A percentile compares a stretch with the other conserved stretches of the same genome.
Conservation (phyloP, 1,284 basidiomycete species). For the Cerioporus squamosus region DNA sequence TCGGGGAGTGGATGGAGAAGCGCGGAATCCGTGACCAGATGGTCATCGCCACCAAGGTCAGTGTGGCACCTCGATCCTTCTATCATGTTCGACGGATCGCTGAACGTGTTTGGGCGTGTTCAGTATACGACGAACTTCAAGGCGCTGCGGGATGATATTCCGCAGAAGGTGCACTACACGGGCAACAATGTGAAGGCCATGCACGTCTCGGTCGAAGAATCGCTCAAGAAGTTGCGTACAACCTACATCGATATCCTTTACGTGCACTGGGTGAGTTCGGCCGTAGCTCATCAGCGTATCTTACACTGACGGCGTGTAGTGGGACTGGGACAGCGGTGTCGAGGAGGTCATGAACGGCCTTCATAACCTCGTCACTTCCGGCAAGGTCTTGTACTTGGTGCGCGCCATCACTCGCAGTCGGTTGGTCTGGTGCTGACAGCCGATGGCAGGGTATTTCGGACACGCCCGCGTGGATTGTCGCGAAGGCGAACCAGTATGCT, state of each 20-base stretch:
- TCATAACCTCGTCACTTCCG: conserved; percentile 43
- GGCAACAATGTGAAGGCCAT: conserved; percentile 43
- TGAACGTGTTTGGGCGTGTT: neutral
- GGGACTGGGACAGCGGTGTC: conserved; percentile 46
- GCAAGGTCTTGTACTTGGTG: conserved; percentile 50
- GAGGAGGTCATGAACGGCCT: conserved; percentile 54
- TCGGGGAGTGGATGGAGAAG: conserved; percentile 49
- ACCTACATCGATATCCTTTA: conserved; percentile 47
- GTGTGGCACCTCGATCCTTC: neutral
- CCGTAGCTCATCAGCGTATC: neutral
- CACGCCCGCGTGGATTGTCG: conserved; percentile 34
- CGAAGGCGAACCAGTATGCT: conserved; percentile 32
- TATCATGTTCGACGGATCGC: neutral
- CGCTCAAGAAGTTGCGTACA: conserved; percentile 49
- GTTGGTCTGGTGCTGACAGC: neutral
- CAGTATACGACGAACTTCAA: conserved; percentile 41
- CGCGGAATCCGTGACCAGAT: conserved; percentile 45
- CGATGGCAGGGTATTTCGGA: conserved; percentile 31
- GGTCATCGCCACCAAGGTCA: conserved; percentile 46
- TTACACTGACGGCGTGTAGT: conserved; percentile 24
- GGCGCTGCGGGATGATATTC: conserved; percentile 20
- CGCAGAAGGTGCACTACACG: conserved; percentile 33
- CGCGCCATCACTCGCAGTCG: neutral
- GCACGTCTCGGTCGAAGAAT: conserved; percentile 37
- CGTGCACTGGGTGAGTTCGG: conserved; percentile 19